phyloP scores from a whole-genome alignment of 2,329 filamentous ascomycete species.

The Bipolaris cookei region DNA sequence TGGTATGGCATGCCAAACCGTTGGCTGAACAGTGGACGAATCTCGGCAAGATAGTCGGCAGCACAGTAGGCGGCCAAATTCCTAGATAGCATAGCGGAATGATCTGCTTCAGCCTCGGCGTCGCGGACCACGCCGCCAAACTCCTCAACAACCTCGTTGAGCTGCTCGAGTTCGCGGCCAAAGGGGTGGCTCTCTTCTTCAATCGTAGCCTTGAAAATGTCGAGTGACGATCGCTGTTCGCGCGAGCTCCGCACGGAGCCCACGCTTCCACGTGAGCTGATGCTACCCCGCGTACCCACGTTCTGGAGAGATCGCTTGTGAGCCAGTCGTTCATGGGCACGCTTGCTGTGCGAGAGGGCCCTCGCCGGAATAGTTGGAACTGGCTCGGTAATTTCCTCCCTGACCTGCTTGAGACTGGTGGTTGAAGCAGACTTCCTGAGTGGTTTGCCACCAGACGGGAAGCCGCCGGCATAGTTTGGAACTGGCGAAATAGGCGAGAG shows the following conservation, averaged over 20 bases:
- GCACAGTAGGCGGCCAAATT: constrained; percentile 77
- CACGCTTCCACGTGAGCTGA: constrained; percentile 52
- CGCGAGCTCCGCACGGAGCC: constrained; percentile 62
- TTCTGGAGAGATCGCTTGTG: constrained; percentile 67
- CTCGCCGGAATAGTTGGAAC: constrained; percentile 77
- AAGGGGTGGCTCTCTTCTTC: constrained; percentile 71
- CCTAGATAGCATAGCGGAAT: constrained; percentile 69
- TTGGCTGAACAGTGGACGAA: constrained; percentile 64
- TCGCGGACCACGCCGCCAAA: constrained; percentile 67
- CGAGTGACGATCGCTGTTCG: constrained; percentile 59
- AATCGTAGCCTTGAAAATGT: constrained; percentile 50
- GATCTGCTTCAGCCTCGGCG: constrained; percentile 74
- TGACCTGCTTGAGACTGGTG: constrained; percentile 37
- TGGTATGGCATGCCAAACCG: constrained; percentile 30
- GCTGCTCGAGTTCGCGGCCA: constrained; percentile 85
- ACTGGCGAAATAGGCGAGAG: constrained; percentile 58
- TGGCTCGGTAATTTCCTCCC: constrained; percentile 43
- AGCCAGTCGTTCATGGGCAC: constrained; percentile 77
- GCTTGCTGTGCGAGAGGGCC: constrained; percentile 87
- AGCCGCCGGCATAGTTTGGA: constrained; percentile 63
- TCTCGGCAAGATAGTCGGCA: constrained; percentile 83
- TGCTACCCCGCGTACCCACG: constrained; percentile 31
- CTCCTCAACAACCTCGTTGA: constrained; percentile 92
- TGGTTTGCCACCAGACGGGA: constrained; percentile 59
- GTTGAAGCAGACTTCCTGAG: constrained; percentile 52